Evolutionary conservation across 352 stramenopile genomes (phyloP), one percentile per base, ranked within the genome.

Genomic region (Pythium periplocum): DNA sequence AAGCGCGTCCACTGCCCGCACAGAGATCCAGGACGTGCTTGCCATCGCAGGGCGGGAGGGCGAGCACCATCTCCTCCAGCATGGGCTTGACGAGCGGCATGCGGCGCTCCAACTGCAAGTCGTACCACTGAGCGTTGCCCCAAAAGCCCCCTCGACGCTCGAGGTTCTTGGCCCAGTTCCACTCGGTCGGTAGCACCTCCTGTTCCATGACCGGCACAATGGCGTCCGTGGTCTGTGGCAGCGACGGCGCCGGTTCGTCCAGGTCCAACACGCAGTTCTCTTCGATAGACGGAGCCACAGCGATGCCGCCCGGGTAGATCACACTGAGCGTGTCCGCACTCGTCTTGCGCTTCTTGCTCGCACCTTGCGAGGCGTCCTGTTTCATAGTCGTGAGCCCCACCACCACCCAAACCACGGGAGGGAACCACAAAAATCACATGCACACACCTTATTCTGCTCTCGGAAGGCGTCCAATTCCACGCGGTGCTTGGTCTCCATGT

Each of bases 81-180:
- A 89, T 77, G 2, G 61, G 48, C 48, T 83, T 73, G n/a, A 71
- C 77, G 11, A 83, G 64, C 26, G 79, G 79, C 61, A 92, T 54
- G 39, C 82, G 73, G 12, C 57, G 67, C 51, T 73, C 55, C 5
- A 92, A 38, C 12, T 92, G 69, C 44, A 89, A 64, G 39, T 92
- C 82, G 65, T 92, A 92, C 82, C 82, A 92, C 55, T 73, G 71
- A 12, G 79, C 73, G 40, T 92, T 74, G 30, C 75, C 75, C 78
- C 79, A 92, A 49, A 92, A 92, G 8, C 82, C 82, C 5, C 75
- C 70, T 7, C 71, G 68, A 4, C 73, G 75, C 42, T 79, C 55
- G n/a, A 90, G 57, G 50, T 90, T 90, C n/a, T 57, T 71, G 12
- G 55, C 31, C 78, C 78, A 89, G 45, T 61, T 80, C 59, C 52